Conservation (phyloP, 2,329 filamentous ascomycete genomes). For the Colletotrichum orbiculare region DNA sequence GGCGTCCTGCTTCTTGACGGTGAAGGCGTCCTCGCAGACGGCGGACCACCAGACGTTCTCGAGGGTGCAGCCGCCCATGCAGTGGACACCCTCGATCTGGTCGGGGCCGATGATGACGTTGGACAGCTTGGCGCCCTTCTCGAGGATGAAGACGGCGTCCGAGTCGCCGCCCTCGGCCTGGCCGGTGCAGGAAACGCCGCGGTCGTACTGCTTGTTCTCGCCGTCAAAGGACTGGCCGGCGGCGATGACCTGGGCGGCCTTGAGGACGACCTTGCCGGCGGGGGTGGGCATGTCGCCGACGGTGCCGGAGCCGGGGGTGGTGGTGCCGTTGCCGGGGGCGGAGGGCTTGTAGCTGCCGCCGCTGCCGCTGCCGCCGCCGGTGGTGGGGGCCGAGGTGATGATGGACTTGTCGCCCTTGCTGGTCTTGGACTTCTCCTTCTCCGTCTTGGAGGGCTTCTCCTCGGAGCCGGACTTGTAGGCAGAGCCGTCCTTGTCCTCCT, state of each 20-base stretch:
- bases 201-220: constrained; percentile 48
- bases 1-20: constrained; percentile 47
- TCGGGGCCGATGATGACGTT: constrained; percentile 59
- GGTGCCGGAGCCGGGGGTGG: constrained; percentile 8
- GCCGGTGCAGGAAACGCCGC: constrained; percentile 53
- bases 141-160: constrained; percentile 56
- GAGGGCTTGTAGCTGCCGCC: background rate
- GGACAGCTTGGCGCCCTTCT: constrained; percentile 53
- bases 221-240: constrained; percentile 46
- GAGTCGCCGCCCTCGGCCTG: constrained; percentile 55
- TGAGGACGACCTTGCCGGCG: constrained; percentile 41
- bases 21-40: constrained; percentile 49
- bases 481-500: constrained; percentile 14
- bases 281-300: constrained; percentile 41
- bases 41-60: constrained; percentile 52
- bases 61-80: constrained; percentile 54
- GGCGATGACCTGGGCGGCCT: constrained; percentile 40
- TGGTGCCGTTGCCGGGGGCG: constrained; percentile 22
- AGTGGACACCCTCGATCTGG: constrained; percentile 59
- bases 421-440: constrained; percentile 21
- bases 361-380: constrained; percentile 4
- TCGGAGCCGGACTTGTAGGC: no score
- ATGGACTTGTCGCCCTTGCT: constrained; percentile 9
- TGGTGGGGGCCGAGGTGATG: constrained; percentile 29
- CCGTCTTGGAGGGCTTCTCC: constrained; percentile 19